Evolutionary conservation across 108 stramenopile species (phyloP).

Genomic region (Mayamaea pseudoterrestris): DNA sequence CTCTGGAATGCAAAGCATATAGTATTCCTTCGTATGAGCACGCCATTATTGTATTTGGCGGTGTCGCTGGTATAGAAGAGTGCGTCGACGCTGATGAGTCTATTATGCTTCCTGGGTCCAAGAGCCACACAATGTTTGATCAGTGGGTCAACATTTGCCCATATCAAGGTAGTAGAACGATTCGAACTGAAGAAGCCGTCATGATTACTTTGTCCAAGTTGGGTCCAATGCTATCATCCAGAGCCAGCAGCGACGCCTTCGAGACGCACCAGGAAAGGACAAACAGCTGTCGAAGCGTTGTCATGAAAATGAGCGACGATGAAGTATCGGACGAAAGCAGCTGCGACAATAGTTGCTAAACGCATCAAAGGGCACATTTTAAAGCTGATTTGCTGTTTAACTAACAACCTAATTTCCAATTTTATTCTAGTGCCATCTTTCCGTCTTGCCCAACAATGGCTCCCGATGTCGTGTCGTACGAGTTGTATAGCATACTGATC

Average conservation of each 20-base stretch:
- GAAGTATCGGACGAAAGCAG: constrained; percentile 67
- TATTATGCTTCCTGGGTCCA: constrained; percentile 65
- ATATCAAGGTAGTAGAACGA: constrained; percentile 79
- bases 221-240: constrained; percentile 52
- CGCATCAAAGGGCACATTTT: background rate
- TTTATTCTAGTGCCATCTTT: constrained; percentile 18
- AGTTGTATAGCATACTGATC: constrained; percentile 14
- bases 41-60: constrained; percentile 88
- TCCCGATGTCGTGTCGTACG: constrained; percentile 10
- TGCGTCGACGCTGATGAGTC: constrained; percentile 89
- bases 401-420: background rate
- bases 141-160: constrained; percentile 82
- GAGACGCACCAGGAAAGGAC: constrained; percentile 9
- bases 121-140: constrained; percentile 82
- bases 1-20: constrained; percentile 75
- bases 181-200: constrained; percentile 86
- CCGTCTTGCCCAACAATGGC: constrained; percentile 21
- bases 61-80: constrained; percentile 95
- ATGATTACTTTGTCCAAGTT: constrained; percentile 62
- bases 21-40: constrained; percentile 56
- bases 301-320: constrained; percentile 32
- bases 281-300: constrained; percentile 7
- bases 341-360: constrained; percentile 6
- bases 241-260: constrained; percentile 21
- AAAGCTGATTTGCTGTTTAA: background rate